Conservation (phyloP, 2,329 filamentous ascomycete species). For the Erysiphe neolycopersici region DNA sequence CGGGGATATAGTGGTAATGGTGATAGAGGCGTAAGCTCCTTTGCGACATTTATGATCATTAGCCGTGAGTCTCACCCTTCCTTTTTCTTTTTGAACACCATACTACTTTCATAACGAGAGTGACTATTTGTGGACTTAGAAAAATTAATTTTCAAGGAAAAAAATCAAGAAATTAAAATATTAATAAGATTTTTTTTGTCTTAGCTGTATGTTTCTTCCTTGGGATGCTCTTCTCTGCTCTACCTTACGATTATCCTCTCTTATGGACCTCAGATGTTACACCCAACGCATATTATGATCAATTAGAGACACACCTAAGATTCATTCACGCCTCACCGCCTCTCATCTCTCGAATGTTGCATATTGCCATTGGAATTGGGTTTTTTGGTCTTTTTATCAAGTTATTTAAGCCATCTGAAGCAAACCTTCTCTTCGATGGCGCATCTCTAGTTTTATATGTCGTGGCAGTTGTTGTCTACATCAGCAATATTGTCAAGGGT, state of each 20-base stretch:
- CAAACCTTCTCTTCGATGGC: conserved; percentile 84
- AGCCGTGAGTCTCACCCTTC: conserved; percentile 36
- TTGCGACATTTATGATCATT: conserved; percentile 91
- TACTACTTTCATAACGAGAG: conserved; percentile 2
- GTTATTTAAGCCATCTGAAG: conserved; percentile 78
- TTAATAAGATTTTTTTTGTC: too few species aligned
- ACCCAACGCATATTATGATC: conserved; percentile 44
- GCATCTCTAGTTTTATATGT: conserved; percentile 46
- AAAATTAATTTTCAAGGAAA: too few species aligned
- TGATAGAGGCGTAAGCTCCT: conserved; percentile 30
- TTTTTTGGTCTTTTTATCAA: conserved; percentile 78
- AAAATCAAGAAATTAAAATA: too few species aligned
- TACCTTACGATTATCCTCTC: conserved; percentile 86
- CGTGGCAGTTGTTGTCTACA: conserved; percentile 76
- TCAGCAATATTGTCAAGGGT: conserved; percentile 91
- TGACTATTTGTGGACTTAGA: background rate
- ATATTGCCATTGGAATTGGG: conserved; percentile 73
- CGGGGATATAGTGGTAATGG: too few species aligned
- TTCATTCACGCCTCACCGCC: conserved; percentile 82
- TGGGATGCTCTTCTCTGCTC: conserved; percentile 84
- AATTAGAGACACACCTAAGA: conserved; percentile 69
- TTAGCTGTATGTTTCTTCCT: conserved; percentile 87
- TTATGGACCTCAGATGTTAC: conserved; percentile 48
- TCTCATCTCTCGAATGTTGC: conserved; percentile 74
- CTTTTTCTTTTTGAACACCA: conserved; percentile 1